A percentile compares a stretch with the other conserved stretches of the same genome.
These are phyloP conservation scores for Platanthera guangdongensis DNA, from an alignment of 106 monocot species.

Conservation along the genomic window DNA sequence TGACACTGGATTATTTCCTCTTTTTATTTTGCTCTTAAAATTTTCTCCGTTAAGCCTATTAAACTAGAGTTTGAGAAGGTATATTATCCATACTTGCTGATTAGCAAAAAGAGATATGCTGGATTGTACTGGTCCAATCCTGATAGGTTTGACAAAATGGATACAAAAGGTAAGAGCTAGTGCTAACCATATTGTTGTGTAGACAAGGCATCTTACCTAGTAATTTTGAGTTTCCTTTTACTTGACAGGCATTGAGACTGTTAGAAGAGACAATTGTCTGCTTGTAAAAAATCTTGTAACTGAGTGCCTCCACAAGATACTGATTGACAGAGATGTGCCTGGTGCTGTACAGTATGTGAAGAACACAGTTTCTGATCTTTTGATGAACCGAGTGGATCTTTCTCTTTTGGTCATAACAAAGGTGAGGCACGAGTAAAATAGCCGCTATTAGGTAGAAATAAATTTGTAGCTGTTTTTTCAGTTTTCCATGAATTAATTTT, in stretches of 20 bases:
- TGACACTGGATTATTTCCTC: not conserved
- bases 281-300: slow-evolving; percentile 92
- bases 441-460: not conserved
- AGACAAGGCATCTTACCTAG: slow-evolving; percentile 1
- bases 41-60: slow-evolving; percentile 69
- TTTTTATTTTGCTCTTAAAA: not conserved
- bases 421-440: slow-evolving; percentile 24
- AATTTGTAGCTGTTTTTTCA: not conserved
- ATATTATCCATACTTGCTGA: slow-evolving; percentile 88
- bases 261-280: slow-evolving; percentile 97
- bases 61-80: slow-evolving; percentile 99
- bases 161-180: slow-evolving; percentile 76
- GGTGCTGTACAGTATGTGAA: slow-evolving; percentile 93
- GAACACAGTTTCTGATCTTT: slow-evolving; percentile 87
- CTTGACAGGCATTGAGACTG: slow-evolving; percentile 86
- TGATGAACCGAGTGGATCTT: slow-evolving; percentile 96
- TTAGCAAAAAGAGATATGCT: slow-evolving; percentile 99
- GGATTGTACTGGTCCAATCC: slow-evolving; percentile 96
- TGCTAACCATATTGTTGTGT: not conserved
- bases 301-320: slow-evolving; percentile 94
- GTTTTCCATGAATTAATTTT: not conserved
- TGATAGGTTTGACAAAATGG: slow-evolving; percentile 95
- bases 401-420: slow-evolving; percentile 98
- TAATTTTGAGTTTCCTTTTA: slow-evolving; percentile 3
- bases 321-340: slow-evolving; percentile 82